Conservation (phyloP, 2,329 filamentous ascomycete genomes). For the Pseudocercospora fijiensis region DNA sequence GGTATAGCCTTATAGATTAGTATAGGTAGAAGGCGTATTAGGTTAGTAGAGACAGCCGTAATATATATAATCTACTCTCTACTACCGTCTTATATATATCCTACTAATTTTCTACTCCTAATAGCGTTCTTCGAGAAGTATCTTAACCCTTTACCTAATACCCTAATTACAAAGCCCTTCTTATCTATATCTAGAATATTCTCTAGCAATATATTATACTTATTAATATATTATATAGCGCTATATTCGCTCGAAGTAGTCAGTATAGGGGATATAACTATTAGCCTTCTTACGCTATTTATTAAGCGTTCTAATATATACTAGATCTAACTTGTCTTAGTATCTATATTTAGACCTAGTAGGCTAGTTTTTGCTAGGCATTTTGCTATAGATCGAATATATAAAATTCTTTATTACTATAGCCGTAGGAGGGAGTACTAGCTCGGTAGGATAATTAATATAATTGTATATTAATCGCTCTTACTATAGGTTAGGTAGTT, state of each 20-base stretch:
- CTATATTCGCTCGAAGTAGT: neutral
- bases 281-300: neutral
- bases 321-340: neutral
- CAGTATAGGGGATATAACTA: neutral
- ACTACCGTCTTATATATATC: neutral
- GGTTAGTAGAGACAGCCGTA: no score
- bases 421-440: no score
- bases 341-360: neutral
- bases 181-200: neutral
- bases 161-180: slow-evolving; percentile 1
- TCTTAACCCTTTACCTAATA: neutral
- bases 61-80: neutral
- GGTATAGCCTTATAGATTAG: no score
- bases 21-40: no score
- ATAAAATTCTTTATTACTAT: neutral
- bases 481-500: no score
- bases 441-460: no score
- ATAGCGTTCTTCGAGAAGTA: neutral
- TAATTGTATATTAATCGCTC: no score
- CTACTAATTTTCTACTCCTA: neutral
- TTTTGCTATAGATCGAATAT: neutral
- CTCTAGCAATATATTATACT: neutral
- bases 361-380: neutral
- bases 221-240: no score
- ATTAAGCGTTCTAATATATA: neutral